Conservation (phyloP, 129 eudicot species). For the Helichrysum umbraculigerum region DNA sequence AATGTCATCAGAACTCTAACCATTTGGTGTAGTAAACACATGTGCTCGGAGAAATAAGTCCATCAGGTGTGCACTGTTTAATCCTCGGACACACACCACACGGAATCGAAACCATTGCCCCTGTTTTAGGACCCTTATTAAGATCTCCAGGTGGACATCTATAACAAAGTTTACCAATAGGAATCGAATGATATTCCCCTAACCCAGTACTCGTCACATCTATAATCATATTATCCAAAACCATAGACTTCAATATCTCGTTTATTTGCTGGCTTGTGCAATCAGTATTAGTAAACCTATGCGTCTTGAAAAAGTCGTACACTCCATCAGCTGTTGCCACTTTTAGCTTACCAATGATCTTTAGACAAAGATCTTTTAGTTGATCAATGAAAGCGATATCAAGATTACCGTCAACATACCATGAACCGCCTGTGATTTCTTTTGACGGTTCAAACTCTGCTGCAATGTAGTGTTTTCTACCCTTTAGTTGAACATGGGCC, state of each 20-base stretch:
- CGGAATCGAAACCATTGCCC: conserved; percentile 74
- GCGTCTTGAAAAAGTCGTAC: conserved; percentile 32
- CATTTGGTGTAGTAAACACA: conserved; percentile 72
- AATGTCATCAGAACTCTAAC: conserved; percentile 58
- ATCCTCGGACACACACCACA: conserved; percentile 89
- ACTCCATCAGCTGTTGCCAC: conserved; percentile 60
- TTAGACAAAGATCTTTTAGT: conserved; percentile 36
- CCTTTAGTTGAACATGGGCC: conserved; percentile 48
- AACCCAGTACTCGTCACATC: conserved; percentile 80
- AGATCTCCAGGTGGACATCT: conserved; percentile 44
- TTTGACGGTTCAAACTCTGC: conserved; percentile 69
- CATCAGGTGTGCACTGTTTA: conserved; percentile 71
- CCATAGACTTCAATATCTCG: conserved; percentile 68
- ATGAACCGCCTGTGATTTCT: conserved; percentile 76
- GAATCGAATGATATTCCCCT: conserved; percentile 65
- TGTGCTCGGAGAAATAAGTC: conserved; percentile 72
- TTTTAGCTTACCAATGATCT: conserved; percentile 32
- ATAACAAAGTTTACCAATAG: conserved; percentile 68
- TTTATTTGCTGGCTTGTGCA: conserved; percentile 50
- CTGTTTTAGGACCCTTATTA: conserved; percentile 36
- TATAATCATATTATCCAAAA: conserved; percentile 64
- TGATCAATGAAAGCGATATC: conserved; percentile 44
- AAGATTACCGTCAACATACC: conserved; percentile 74
- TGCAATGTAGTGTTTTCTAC: conserved; percentile 64
- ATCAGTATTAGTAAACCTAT: conserved; percentile 18